Percentiles rank a stretch among this genome's conserved stretches.
Conservation (phyloP, 345 rosid genomes). For the Bretschneidera sinensis region DNA sequence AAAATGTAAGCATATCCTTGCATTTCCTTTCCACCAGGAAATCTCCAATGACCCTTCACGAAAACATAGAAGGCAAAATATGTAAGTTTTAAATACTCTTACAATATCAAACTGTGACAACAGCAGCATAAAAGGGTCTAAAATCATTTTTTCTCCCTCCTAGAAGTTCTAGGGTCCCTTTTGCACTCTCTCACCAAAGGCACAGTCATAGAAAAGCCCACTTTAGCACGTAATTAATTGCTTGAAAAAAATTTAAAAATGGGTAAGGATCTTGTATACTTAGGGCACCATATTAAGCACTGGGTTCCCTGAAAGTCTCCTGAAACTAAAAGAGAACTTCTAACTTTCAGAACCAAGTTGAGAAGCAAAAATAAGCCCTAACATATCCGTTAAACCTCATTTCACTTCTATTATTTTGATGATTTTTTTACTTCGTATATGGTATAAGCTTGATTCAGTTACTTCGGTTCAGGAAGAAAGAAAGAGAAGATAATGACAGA, state of each 20-base stretch:
- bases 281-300: no score
- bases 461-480: not conserved
- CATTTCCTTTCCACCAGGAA: slow-evolving; percentile 93
- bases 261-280: not conserved
- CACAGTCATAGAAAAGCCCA: not conserved
- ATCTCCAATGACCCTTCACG: slow-evolving; percentile 92
- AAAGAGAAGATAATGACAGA: slow-evolving; percentile 5
- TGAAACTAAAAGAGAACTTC: no score
- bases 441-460: no score
- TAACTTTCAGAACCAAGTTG: no score
- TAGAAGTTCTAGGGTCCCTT: not conserved
- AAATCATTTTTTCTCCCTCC: not conserved
- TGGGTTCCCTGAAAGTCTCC: no score
- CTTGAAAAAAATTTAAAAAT: no score
- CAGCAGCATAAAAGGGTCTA: not conserved
- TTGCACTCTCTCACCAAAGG: not conserved
- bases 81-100: no score
- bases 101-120: not conserved
- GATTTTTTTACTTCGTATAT: no score
- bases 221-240: not conserved
- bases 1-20: slow-evolving; percentile 95
- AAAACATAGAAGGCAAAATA: not conserved
- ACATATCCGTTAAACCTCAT: not conserved
- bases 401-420: not conserved
- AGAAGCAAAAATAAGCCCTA: not conserved